Evolutionary conservation across 176 grass and related monocot genomes (phyloP), one percentile per base, ranked within the genome.

Genomic region (Zoysia japonica): DNA sequence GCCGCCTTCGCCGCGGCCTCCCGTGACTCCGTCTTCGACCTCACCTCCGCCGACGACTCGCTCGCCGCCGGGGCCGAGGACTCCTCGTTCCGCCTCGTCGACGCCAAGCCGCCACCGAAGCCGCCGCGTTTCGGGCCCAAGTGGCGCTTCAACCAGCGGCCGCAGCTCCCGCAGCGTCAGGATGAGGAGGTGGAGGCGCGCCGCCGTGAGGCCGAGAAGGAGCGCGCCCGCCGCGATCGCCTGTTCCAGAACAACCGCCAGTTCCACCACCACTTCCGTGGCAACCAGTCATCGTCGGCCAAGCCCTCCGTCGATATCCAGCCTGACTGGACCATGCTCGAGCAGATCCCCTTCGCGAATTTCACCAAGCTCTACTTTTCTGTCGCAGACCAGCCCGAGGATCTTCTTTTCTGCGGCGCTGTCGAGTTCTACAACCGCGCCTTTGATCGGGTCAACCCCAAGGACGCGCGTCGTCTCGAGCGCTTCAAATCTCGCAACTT

Each of bases 261-360:
- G 28, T 87, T 83, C 35, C 87, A 87, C 47, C 65, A 50, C 16
- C 36, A 38, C 7, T 37, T 11, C 77, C 65, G 82, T 5, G 40
- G 54, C 71, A 91, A 88, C 49, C 84, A 84, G 15, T 51, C 80
- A 17, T 78, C 78, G 10, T 65, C 81, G 5, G 78, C 82, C 66
- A 92, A 90, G 77, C 81, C 93, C 1, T 96, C 93, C 1, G 93
- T 96, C 37, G 93, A 96, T 47, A 96, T 96, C 78, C 93, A 96
- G 84, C 93, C 93, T 3, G 93, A 96, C 42, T 96, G 93, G 93
- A 88, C 90, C 36, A 88, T 96, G 89, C 89, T 79, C 5, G 93
- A 96, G 59, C 93, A 96, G 87, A 92, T 96, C 87, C 93, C 93
- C 65, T 96, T 96, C 78, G 84, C 93, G 65, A 92, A 88, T 82